phyloP scores from a whole-genome alignment of 208 protist genomes.

The Trypanosomatidae sp. region DNA sequence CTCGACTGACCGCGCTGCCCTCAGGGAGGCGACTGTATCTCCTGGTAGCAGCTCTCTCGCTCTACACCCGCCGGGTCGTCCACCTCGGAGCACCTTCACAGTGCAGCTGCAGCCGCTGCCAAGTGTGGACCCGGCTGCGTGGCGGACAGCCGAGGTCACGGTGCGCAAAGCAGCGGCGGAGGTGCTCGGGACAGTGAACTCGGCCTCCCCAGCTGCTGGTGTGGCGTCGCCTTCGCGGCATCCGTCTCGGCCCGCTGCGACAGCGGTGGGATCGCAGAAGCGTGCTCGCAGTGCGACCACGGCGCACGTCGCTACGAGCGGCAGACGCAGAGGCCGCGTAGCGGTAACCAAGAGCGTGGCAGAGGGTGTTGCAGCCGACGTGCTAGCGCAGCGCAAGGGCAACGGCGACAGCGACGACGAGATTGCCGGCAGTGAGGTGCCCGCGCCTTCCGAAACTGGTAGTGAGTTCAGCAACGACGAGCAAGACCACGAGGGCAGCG shows the following conservation, averaged over 20 bases:
- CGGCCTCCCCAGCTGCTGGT: background rate
- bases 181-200: background rate
- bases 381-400: background rate
- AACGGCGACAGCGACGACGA: background rate
- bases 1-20: background rate
- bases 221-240: background rate
- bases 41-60: background rate
- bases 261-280: background rate
- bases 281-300: background rate
- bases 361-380: background rate
- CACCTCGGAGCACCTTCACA: slow-evolving; percentile 13
- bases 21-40: background rate
- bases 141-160: slow-evolving; percentile 13
- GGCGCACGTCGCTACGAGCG: background rate
- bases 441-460: background rate
- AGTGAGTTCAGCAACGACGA: background rate
- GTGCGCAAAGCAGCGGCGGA: slow-evolving; percentile 14
- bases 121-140: slow-evolving; percentile 22
- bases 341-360: background rate
- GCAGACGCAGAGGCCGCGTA: background rate
- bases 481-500: slow-evolving; percentile 1
- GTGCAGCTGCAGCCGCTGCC: slow-evolving; percentile 22
- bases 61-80: background rate
- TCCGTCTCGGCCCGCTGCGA: background rate
- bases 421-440: background rate